Base-by-base conservation (phyloP, 2,329 filamentous ascomycete species). In the Chaetoscypha palmicola region DNA sequence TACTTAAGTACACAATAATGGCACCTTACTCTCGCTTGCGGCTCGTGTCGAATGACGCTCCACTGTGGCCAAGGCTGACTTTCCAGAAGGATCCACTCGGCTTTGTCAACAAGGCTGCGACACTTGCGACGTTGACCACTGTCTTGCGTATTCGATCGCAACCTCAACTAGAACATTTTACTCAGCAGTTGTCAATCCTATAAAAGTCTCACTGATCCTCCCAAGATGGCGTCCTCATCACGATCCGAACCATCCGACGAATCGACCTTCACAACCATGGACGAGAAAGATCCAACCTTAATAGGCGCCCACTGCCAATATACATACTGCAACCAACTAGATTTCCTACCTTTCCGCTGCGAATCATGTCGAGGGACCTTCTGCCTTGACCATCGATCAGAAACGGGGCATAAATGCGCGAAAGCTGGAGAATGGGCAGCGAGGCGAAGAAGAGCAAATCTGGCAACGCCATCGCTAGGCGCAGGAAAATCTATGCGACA, bases 341-440 rank as follows among this genome's bases (percentile, higher is more conserved):
- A 97, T 67, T 97, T 98, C 65, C 79, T 98, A 3, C 92, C 92
- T 3, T 97, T 97, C 66, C 76, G 81, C 61, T 98, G 92, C 69
- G 86, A 94, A 63, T 92, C 86, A 55, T 98, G 92, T 68, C 76
- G 64, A 52, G 76, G 78, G 46, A 91, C 84, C 12, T 98, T 81
- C 70, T 98, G 94, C 64, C 83, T 94, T 54, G 91, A 97, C 62
- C 92, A 98, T 72, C 86, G 91, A 43, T 83, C 80, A 58, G 91
- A 97, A 69, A 77, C 79, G 16, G 70, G 86, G 0, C 94, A 98
- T 68, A 76, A 79, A 60, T 83, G 79, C 65, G 56, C 67, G 40
- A 70, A 77, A 39, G 69, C 67, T 2, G 79, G 79, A 49, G 78
- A 76, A 43, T 83, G 79, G 79, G 78, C 79, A 12, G 69, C 71